phyloP scores from a whole-genome alignment of 1,139 yeast genomes.

The Pneumocystis canis region DNA sequence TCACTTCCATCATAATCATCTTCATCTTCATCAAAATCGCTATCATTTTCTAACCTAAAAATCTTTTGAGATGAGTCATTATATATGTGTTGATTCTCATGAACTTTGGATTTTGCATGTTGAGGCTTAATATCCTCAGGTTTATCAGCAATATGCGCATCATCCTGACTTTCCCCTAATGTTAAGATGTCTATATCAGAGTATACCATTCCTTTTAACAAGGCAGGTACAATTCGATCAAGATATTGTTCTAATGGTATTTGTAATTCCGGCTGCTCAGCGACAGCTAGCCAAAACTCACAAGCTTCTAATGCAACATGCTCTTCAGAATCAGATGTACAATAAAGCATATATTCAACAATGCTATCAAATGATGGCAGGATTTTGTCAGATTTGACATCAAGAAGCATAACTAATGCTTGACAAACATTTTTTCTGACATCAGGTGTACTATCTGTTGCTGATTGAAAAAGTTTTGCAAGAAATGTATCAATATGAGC shows the following conservation, averaged over 20 bases:
- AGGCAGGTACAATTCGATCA: conserved; percentile 50
- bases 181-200: conserved; percentile 64
- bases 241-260: conserved; percentile 36
- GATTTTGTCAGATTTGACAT: conserved; percentile 66
- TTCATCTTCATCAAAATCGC: conserved; percentile 37
- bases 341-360: conserved; percentile 66
- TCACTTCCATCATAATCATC: conserved; percentile 55
- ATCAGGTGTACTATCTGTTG: conserved; percentile 38
- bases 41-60: conserved; percentile 22
- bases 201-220: conserved; percentile 74
- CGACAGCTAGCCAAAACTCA: conserved; percentile 68
- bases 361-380: conserved; percentile 74
- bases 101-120: conserved; percentile 50
- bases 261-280: conserved; percentile 36
- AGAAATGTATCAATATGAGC: conserved; percentile 55
- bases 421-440: conserved; percentile 67
- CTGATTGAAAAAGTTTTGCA: conserved; percentile 44
- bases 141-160: conserved; percentile 64
- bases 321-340: conserved; percentile 47
- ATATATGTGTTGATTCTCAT: conserved; percentile 25
- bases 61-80: conserved; percentile 16
- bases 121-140: conserved; percentile 80
- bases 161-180: conserved; percentile 52
- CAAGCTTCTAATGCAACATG: conserved; percentile 82
- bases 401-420: conserved; percentile 60